A percentile compares a stretch with the other conserved stretches of the same genome.
Conservation (phyloP, 495 filamentous ascomycete genomes). For the Aspergillus heteromorphus region DNA sequence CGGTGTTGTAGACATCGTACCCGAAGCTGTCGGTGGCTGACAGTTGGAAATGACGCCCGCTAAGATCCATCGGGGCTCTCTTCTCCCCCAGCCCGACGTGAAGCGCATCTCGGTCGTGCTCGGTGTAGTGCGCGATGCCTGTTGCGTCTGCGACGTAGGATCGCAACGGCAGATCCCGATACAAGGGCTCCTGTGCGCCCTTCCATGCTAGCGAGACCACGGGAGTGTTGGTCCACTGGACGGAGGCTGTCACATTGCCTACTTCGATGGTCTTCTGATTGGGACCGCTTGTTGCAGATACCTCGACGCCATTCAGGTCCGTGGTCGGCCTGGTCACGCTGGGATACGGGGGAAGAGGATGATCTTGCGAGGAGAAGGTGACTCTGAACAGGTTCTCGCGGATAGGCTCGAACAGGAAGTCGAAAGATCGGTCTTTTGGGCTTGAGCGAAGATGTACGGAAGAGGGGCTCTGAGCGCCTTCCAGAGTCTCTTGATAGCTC, state of each 20-base stretch:
- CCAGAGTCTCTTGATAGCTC: conserved; percentile 29
- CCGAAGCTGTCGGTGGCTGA: conserved; percentile 64
- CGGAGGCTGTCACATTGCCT: conserved; percentile 41
- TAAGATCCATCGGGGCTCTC: conserved; percentile 65
- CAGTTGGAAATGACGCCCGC: conserved; percentile 57
- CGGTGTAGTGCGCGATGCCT: conserved; percentile 57
- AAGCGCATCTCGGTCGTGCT: conserved; percentile 50
- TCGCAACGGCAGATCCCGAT: conserved; percentile 54
- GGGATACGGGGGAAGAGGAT: conserved; percentile 56
- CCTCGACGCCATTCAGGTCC: conserved; percentile 22
- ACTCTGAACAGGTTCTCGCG: conserved; percentile 59
- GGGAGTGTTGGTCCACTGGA: conserved; percentile 53
- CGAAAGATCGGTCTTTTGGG: conserved; percentile 30
- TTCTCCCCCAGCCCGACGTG: conserved; percentile 68
- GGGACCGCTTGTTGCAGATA: conserved; percentile 19
- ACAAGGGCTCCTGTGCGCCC: conserved; percentile 43
- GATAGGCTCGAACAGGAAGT: conserved; percentile 55
- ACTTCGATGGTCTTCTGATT: conserved; percentile 39
- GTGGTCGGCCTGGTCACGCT: conserved; percentile 45
- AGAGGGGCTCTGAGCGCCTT: conserved; percentile 16
- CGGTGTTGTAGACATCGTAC: conserved; percentile 64
- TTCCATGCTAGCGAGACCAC: conserved; percentile 51
- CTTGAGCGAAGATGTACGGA: conserved; percentile 40
- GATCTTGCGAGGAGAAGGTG: conserved; percentile 53
- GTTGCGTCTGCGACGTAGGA: conserved; percentile 55